Conservation (phyloP, 164 flowering plant genomes). For the Dillenia suffruticosa region DNA sequence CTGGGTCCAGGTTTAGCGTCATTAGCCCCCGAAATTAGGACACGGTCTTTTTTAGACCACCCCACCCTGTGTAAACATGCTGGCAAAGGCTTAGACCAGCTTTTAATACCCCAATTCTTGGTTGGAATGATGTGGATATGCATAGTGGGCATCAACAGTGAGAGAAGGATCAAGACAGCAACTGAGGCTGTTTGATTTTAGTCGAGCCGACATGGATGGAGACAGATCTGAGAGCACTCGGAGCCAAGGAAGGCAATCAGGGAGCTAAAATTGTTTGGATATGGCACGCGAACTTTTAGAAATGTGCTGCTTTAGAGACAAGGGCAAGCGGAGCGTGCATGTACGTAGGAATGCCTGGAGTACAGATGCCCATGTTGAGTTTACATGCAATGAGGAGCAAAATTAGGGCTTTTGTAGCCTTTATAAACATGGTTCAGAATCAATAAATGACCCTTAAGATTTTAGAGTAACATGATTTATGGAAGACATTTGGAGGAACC, state of each 20-base stretch:
- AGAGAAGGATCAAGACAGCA: not conserved
- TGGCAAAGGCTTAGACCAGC: slow-evolving; percentile 17
- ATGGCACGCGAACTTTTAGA: not conserved
- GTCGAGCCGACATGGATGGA: slow-evolving; percentile 19
- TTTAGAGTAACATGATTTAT: no score
- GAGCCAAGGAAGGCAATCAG: not conserved
- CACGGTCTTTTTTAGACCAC: slow-evolving; percentile 18
- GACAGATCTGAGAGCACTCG: slow-evolving; percentile 8
- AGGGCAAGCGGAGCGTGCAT: no score
- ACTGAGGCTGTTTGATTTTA: not conserved
- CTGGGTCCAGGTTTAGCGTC: not conserved
- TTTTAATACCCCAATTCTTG: slow-evolving; percentile 15
- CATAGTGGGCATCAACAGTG: slow-evolving; percentile 2
- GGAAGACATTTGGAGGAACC: no score
- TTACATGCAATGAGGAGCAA: no score
- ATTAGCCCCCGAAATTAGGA: slow-evolving; percentile 21
- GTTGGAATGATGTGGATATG: slow-evolving; percentile 25
- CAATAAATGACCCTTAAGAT: no score
- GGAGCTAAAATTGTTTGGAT: not conserved
- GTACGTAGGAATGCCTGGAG: no score
- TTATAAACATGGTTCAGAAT: no score
- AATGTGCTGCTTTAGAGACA: not conserved
- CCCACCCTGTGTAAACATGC: slow-evolving; percentile 26
- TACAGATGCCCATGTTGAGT: no score
- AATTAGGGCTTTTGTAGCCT: no score